These are phyloP conservation scores for Saccharum hybrid DNA, from an alignment of 202 grass and related monocot species.

Conservation along the genomic window DNA sequence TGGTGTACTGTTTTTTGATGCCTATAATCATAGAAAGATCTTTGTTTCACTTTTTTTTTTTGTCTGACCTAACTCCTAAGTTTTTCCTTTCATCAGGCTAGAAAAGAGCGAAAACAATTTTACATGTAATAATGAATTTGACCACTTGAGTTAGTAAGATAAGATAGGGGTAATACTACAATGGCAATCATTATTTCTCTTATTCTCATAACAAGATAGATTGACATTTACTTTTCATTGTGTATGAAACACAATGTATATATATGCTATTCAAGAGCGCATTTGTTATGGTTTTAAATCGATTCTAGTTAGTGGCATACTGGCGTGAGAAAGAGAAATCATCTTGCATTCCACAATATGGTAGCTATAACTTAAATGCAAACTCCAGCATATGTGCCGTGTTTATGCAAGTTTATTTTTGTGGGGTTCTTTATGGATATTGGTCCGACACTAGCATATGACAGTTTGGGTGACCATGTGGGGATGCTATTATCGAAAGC, in stretches of 20 bases:
- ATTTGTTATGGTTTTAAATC: neutral
- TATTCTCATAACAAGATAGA: neutral
- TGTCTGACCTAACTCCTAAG: neutral
- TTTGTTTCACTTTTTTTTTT: neutral
- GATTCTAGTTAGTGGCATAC: neutral
- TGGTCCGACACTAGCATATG: neutral
- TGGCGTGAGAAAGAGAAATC: slow-evolving; percentile 10
- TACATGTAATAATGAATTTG: neutral
- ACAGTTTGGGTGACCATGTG: neutral
- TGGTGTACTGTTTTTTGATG: neutral
- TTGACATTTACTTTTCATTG: neutral
- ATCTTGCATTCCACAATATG: neutral
- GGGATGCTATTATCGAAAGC: slow-evolving; percentile 5
- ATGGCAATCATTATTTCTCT: neutral
- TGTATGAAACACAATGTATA: neutral
- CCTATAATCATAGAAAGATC: neutral
- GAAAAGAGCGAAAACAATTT: neutral
- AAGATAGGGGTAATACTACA: neutral
- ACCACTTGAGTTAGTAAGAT: neutral
- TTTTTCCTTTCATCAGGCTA: neutral
- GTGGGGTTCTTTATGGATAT: neutral
- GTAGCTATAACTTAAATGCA: neutral
- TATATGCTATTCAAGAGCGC: neutral
- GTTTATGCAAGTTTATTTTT: neutral
- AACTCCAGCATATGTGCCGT: neutral